Percentiles rank a stretch among this genome's conserved stretches.
Evolutionary conservation across 2,329 filamentous ascomycete species (phyloP).

Genomic region (Fusarium protoensiforme): DNA sequence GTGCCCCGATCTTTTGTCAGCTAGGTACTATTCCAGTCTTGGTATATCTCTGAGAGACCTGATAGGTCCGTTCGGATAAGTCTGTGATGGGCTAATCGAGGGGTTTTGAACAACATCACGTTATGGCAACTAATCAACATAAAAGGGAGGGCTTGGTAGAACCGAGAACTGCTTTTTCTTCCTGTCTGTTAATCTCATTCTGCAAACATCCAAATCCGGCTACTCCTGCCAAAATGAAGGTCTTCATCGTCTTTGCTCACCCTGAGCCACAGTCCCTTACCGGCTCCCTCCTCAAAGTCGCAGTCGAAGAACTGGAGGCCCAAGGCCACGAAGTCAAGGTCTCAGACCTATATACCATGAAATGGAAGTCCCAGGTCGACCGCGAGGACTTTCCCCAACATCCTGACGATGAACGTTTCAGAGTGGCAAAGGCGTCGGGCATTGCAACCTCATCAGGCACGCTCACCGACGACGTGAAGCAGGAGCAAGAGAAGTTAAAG

Average conservation of each 20-base stretch:
- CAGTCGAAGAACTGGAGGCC: constrained; percentile 13
- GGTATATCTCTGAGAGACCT: background rate
- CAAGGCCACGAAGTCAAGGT: constrained; percentile 22
- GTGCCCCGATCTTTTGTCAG: background rate
- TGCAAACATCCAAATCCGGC: no score
- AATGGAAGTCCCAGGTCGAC: constrained; percentile 24
- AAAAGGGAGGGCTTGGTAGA: background rate
- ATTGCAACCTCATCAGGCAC: background rate
- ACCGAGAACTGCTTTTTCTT: background rate
- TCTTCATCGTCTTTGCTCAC: constrained; percentile 24
- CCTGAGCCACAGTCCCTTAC: constrained; percentile 22
- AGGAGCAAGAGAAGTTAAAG: constrained; percentile 22
- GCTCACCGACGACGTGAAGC: constrained; percentile 22
- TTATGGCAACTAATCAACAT: background rate
- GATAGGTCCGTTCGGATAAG: background rate
- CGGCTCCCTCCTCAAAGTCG: constrained; percentile 5
- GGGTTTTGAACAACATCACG: background rate
- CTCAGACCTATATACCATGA: constrained; percentile 27
- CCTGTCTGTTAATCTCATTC: background rate
- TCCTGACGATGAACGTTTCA: constrained; percentile 1
- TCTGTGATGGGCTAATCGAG: background rate
- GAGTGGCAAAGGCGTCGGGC: constrained; percentile 1
- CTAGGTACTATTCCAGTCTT: background rate
- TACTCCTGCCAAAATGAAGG: background rate
- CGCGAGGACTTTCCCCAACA: constrained; percentile 9